Evolutionary conservation across 108 stramenopile genomes (phyloP).

Genomic region (Chaetoceros muelleri): DNA sequence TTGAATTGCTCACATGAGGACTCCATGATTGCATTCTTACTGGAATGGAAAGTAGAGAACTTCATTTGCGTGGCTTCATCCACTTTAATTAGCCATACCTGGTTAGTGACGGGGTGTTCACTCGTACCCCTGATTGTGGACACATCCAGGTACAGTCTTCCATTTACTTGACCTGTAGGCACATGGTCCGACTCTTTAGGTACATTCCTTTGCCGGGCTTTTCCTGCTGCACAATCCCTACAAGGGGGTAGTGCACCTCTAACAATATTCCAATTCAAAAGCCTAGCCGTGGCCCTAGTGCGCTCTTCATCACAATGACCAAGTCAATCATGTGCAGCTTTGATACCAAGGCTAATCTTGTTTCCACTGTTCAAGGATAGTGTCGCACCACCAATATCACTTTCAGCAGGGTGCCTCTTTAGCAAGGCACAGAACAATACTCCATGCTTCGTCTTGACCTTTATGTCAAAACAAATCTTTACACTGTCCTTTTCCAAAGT

Average conservation of each 20-base stretch:
- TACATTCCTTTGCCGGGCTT: slow-evolving; percentile 16
- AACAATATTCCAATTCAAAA: slow-evolving; percentile 12
- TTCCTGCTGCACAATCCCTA: too few species aligned
- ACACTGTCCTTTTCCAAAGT: slow-evolving; percentile 7
- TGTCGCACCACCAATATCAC: too few species aligned
- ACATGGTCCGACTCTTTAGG: neutral
- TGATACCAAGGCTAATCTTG: slow-evolving; percentile 8
- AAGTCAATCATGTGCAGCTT: slow-evolving; percentile 10
- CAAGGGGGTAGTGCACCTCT: slow-evolving; percentile 10
- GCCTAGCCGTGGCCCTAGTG: slow-evolving; percentile 9
- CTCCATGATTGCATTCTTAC: slow-evolving; percentile 4
- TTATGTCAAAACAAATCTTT: slow-evolving; percentile 23
- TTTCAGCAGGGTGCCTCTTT: too few species aligned
- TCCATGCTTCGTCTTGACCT: too few species aligned
- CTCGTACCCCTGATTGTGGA: too few species aligned
- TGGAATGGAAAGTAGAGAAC: slow-evolving; percentile 13
- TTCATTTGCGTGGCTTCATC: slow-evolving; percentile 14
- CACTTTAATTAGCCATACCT: too few species aligned
- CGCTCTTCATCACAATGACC: slow-evolving; percentile 15
- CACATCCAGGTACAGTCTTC: too few species aligned
- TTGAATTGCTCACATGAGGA: neutral
- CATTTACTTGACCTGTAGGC: too few species aligned
- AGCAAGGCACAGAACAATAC: too few species aligned
- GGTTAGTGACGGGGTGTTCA: too few species aligned
- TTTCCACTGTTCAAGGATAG: too few species aligned